Evolutionary conservation across 2,329 filamentous ascomycete species (phyloP), one percentile per base, ranked within the genome.

Genomic region (Hypoxylon rubiginosum): DNA sequence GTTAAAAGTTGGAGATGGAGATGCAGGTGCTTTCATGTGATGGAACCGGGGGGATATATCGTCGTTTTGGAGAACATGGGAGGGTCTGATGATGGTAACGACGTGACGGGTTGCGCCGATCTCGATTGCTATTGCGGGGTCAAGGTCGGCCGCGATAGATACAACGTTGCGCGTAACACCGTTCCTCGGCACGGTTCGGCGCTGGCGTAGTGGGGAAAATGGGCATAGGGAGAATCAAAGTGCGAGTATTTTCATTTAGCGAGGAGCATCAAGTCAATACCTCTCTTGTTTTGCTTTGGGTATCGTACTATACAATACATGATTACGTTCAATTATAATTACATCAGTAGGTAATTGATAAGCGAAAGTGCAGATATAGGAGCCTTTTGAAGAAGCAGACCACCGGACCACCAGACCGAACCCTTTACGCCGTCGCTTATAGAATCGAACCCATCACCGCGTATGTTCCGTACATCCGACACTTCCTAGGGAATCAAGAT

Each of bases 111-210:
- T 2, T 5, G n/a, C 13, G n/a, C 15, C 36, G 58, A 67, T 67
- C 66, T 66, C 63, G 46, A 69, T 67, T 43, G 41, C 17, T 7
- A 34, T 46, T 67, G 67, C 64, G 67, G 67, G 64, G 67, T 62
- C 41, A 50, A 43, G 39, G 39, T 21, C 17, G 17, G 19, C 10
- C 17, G 3, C 10, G n/a, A 21, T 43, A 43, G 39, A 64, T 65
- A 67, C 64, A 67, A 69, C 64, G 67, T 67, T 69, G 61, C 64
- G 52, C 57, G 55, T 43, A 24, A 50, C 21, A 2, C 56, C 53
- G 66, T 1, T 39, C 15, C 58, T 52, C 34, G 21, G 36, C 10
- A 51, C 51, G 53, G 58, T 65, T 59, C 53, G 43, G 56, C 53
- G 51, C 36, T 56, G 21, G 34, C 8, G 39, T 43, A 8, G 39